Conservation (phyloP, 108 stramenopile genomes). For the Skeletonema marinoi region DNA sequence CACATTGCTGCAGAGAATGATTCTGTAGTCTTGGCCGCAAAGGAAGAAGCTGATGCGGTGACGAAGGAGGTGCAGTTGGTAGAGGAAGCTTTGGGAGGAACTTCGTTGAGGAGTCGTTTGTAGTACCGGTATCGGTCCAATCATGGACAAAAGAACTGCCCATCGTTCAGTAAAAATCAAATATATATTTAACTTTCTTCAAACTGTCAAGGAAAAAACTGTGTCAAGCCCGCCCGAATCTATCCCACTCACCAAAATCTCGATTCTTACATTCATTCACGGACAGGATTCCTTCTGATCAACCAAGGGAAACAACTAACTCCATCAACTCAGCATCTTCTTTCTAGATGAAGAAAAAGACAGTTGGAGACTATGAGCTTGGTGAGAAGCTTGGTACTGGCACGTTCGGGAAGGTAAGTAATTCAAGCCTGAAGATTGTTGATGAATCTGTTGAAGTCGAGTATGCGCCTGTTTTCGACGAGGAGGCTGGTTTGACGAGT, state of each 20-base stretch:
- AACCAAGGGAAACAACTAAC: no score
- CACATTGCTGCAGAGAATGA: conserved; percentile 76
- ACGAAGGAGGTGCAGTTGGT: conserved; percentile 33
- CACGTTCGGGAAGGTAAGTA: conserved; percentile 27
- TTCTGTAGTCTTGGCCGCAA: conserved; percentile 60
- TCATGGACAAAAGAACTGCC: no score
- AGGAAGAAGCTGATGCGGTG: conserved; percentile 34
- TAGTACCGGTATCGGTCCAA: conserved; percentile 1
- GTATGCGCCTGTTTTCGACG: not conserved
- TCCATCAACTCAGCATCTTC: no score
- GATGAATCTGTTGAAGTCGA: not conserved
- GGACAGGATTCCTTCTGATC: no score
- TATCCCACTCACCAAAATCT: no score
- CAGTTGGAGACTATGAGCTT: conserved; percentile 56
- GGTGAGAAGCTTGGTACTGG: conserved; percentile 56
- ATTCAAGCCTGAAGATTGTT: not conserved
- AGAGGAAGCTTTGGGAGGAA: conserved; percentile 17
- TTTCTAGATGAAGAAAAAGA: conserved; percentile 2
- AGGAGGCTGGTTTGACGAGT: not conserved
- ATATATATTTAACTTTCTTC: no score
- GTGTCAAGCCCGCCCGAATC: no score
- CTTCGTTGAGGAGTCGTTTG: conserved; percentile 36
- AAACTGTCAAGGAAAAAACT: no score
- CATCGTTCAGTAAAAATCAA: no score
- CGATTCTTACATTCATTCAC: no score